Conservation (phyloP, 2,329 filamentous ascomycete genomes). For the Plenodomus tracheiphilus region DNA sequence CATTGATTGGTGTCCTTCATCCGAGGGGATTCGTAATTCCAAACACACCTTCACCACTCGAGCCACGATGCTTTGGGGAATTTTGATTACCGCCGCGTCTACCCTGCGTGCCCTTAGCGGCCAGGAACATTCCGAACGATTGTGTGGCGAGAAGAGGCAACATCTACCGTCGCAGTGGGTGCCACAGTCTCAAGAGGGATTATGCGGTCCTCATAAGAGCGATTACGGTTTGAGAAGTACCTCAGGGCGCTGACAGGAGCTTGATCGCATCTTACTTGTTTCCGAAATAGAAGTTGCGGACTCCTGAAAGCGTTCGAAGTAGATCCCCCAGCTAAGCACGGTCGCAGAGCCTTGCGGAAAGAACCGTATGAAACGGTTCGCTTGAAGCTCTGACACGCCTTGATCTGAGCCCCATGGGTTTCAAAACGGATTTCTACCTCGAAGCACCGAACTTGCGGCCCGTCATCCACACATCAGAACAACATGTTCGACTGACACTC, state of each 20-base stretch:
- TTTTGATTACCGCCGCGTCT: neutral
- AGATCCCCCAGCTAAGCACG: constrained; percentile 4
- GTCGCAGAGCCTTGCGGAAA: constrained; percentile 8
- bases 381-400: constrained; percentile 16
- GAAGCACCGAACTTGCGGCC: neutral
- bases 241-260: constrained; percentile 13
- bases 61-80: neutral
- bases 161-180: constrained; percentile 7
- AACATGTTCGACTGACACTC: constrained; percentile 4
- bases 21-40: no score
- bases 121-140: neutral
- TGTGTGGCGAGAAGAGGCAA: neutral
- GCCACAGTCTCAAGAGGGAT: constrained; percentile 15
- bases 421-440: constrained; percentile 11
- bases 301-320: constrained; percentile 12
- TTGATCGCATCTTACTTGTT: constrained; percentile 1
- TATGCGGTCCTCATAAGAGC: constrained; percentile 9
- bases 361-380: constrained; percentile 16
- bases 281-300: neutral
- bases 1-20: no score
- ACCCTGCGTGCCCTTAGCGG: neutral
- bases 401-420: constrained; percentile 10
- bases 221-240: constrained; percentile 16
- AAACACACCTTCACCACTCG: neutral
- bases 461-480: constrained; percentile 6